Percentiles rank a stretch among this genome's conserved stretches.
These are phyloP conservation scores for Mycena galopus DNA, from an alignment of 768 basidiomycete genomes.

Conservation along the genomic window DNA sequence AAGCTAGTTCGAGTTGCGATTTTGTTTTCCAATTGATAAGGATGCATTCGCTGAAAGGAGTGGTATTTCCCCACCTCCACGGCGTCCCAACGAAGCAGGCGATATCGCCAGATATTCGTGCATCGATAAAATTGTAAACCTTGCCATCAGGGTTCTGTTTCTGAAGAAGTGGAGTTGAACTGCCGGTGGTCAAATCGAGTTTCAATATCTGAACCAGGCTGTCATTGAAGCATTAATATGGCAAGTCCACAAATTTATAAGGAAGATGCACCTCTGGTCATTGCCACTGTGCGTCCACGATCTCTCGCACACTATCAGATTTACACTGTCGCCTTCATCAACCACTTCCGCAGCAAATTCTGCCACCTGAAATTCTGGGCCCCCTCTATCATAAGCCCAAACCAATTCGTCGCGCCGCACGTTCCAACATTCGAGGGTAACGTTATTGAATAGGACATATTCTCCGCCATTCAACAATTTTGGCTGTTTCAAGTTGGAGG, in stretches of 20 bases:
- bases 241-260: no score
- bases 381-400: constrained; percentile 15
- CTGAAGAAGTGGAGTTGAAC: not conserved
- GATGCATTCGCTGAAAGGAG: not conserved
- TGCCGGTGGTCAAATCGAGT: constrained; percentile 20
- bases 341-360: constrained; percentile 18
- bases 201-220: constrained; percentile 17
- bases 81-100: not conserved
- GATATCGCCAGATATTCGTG: constrained; percentile 7
- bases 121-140: not conserved
- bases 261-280: no score
- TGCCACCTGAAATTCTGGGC: not conserved
- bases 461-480: constrained; percentile 23
- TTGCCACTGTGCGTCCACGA: no score
- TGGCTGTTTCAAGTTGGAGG: constrained; percentile 2
- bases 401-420: constrained; percentile 18
- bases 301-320: constrained; percentile 15
- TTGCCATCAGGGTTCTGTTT: not conserved
- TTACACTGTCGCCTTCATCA: constrained; percentile 12
- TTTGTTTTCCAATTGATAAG: constrained; percentile 16
- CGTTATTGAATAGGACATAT: constrained; percentile 21
- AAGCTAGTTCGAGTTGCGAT: not conserved
- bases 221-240: not conserved
- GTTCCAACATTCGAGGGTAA: constrained; percentile 31
- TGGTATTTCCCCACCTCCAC: not conserved